Evolutionary conservation across 2,329 filamentous ascomycete genomes (phyloP).

Genomic region (Hymenoscyphus salicellus): DNA sequence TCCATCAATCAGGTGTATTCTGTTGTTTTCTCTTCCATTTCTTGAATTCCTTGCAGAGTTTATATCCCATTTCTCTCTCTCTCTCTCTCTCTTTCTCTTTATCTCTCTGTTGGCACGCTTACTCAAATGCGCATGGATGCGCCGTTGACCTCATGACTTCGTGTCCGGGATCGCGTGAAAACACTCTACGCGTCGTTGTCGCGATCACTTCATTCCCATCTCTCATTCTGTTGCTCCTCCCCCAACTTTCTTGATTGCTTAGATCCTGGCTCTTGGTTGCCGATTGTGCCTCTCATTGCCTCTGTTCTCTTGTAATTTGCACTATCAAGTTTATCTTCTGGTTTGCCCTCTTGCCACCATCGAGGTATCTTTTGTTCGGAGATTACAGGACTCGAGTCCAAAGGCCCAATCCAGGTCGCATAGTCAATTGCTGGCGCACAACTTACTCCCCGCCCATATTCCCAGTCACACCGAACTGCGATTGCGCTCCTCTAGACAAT

Average conservation of each 20-base stretch:
- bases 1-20: too few species aligned
- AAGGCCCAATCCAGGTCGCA: too few species aligned
- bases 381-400: not conserved
- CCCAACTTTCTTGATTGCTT: not conserved
- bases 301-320: not conserved
- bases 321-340: not conserved
- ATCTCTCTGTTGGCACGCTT: not conserved
- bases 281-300: not conserved
- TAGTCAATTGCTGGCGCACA: not conserved
- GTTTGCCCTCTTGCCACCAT: not conserved
- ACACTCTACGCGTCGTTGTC: constrained; percentile 8
- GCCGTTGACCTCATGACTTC: constrained; percentile 11
- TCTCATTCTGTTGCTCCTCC: not conserved
- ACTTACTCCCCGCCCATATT: not conserved
- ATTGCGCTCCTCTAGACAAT: not conserved
- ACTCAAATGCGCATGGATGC: not conserved
- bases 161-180: constrained; percentile 7
- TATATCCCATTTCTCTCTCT: too few species aligned
- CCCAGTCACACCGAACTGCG: not conserved
- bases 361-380: not conserved
- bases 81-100: too few species aligned
- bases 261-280: not conserved
- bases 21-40: not conserved
- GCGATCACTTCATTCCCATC: not conserved
- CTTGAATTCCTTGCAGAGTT: not conserved